Base-by-base conservation (phyloP, 1,139 yeast genomes). In the Lodderomyces elongisporus region DNA sequence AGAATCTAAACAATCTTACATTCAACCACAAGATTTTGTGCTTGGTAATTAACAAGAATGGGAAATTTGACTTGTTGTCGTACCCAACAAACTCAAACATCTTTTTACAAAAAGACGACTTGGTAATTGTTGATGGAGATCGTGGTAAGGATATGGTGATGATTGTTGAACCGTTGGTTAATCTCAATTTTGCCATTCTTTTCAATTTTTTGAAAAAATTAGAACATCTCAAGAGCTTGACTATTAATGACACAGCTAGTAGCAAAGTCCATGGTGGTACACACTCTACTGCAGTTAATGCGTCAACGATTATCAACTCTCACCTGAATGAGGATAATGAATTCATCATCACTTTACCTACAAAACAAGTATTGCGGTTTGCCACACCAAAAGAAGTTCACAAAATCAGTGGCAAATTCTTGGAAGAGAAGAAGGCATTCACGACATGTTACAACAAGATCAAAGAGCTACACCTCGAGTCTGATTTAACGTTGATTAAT, bases 141-240 rank as follows among this genome's bases (percentile, higher is more conserved):
- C 54, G 75, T 40, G 75, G 75, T 6, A 68, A 67, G 42, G 75
- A 69, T 45, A 52, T 68, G 41, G 74, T 66, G n/a, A 66, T 67
- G 74, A 65, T 69, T 38, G 54, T 66, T 32, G 70, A 66, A 35
- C 74, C 75, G 1, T 51, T 66, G 40, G 62, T 66, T 15, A 60
- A 56, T 42, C 56, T 68, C 38, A 61, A 66, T 39, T 58, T 64
- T 48, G 96, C 94, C 1, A 76, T 85, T 25, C 70, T 85, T 42
- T 75, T 91, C 52, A 88, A 88, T 56, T 82, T 85, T 48, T 60
- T 83, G 50, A 82, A 81, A 55, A 82, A 83, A 53, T 74, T 80
- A 48, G 84, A 85, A 48, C 93, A 84, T 53, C 68, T 80, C 42
- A 85, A 84, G 52, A 82, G 88, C 38, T 77, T 83, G 48, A 81